These are phyloP conservation scores for Gossypium gossypioides DNA, from an alignment of 441 rosid genomes.

Conservation along the genomic window DNA sequence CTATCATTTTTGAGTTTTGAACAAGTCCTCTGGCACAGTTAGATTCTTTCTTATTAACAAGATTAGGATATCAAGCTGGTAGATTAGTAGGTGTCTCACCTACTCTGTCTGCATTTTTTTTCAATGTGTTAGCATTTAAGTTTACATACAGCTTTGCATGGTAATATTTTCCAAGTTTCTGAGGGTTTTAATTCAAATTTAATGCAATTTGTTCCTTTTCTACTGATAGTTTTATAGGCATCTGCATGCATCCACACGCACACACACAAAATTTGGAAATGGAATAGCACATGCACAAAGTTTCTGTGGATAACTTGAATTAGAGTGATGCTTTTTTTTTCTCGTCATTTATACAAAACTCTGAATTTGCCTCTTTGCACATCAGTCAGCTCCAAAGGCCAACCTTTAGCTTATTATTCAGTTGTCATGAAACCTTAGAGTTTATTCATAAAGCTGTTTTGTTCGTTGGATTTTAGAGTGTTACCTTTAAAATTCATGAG, in stretches of 20 bases:
- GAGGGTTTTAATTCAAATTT: not conserved
- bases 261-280: not conserved
- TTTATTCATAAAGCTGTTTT: not conserved
- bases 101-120: not conserved
- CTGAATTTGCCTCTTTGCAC: not conserved
- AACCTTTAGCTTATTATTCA: not conserved
- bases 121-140: not conserved
- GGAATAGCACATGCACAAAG: not conserved
- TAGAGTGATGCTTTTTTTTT: not conserved
- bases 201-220: not conserved
- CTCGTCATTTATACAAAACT: not conserved
- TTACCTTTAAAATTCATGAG: not conserved
- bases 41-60: not conserved
- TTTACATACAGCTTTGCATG: not conserved
- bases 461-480: not conserved
- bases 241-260: too few species aligned
- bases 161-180: not conserved
- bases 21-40: not conserved
- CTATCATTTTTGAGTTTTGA: not conserved
- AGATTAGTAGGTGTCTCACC: constrained; percentile 1
- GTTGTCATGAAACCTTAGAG: not conserved
- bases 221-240: too few species aligned
- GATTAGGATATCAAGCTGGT: not conserved
- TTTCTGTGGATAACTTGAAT: not conserved
- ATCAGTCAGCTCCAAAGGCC: not conserved